Conservation (phyloP, 2,329 filamentous ascomycete genomes). For the Eutypella sp. region DNA sequence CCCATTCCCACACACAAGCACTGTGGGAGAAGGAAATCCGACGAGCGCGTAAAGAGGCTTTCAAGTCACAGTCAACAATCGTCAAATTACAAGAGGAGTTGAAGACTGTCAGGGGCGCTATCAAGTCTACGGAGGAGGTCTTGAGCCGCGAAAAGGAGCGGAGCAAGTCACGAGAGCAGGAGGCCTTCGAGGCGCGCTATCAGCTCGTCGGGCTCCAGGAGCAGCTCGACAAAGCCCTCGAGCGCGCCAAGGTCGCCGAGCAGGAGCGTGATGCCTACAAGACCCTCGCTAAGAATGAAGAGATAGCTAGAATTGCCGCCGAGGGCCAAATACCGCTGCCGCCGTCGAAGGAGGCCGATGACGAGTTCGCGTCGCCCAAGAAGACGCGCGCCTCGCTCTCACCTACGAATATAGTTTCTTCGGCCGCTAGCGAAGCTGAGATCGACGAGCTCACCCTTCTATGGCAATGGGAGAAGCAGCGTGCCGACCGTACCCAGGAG, state of each 20-base stretch:
- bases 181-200: conserved; percentile 64
- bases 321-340: conserved; percentile 67
- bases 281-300: conserved; percentile 66
- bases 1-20: conserved; percentile 59
- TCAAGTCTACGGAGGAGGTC: conserved; percentile 52
- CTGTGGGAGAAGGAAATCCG: conserved; percentile 73
- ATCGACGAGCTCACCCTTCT: conserved; percentile 51
- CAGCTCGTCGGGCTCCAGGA: conserved; percentile 61
- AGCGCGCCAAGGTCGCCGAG: conserved; percentile 61
- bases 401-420: conserved; percentile 48
- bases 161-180: conserved; percentile 58
- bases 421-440: conserved; percentile 51
- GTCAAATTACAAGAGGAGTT: conserved; percentile 72
- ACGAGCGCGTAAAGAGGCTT: conserved; percentile 64
- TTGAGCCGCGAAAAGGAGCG: conserved; percentile 61
- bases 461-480: conserved; percentile 54
- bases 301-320: conserved; percentile 66
- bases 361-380: conserved; percentile 59
- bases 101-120: conserved; percentile 53
- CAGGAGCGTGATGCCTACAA: conserved; percentile 72
- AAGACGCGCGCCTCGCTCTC: conserved; percentile 47
- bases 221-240: conserved; percentile 59
- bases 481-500: conserved; percentile 65
- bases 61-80: conserved; percentile 65
- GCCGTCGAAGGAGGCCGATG: conserved; percentile 41